Percentiles rank a stretch among this genome's conserved stretches.
Evolutionary conservation across 2,329 filamentous ascomycete species (phyloP).

Genomic region (Thelonectria rubi): DNA sequence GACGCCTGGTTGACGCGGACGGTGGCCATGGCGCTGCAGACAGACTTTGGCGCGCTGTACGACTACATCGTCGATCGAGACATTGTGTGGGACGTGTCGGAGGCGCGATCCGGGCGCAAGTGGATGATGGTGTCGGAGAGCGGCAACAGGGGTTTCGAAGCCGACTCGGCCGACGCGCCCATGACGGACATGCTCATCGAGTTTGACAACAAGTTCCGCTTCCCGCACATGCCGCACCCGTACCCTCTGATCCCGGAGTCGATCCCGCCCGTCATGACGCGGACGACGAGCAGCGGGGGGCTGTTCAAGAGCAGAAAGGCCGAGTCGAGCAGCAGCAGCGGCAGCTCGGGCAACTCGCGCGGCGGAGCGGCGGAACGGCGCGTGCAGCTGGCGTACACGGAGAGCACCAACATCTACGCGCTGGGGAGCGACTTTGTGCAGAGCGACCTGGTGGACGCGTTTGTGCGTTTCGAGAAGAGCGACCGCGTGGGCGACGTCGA

Average conservation of each 20-base stretch:
- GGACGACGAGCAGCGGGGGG: conserved; percentile 4
- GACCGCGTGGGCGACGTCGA: conserved; percentile 62
- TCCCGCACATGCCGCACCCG: conserved; percentile 73
- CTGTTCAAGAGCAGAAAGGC: conserved; percentile 48
- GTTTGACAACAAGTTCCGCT: conserved; percentile 70
- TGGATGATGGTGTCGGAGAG: conserved; percentile 68
- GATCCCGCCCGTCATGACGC: conserved; percentile 45
- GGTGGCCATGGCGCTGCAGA: conserved; percentile 65
- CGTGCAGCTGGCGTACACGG: conserved; percentile 65
- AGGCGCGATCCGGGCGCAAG: conserved; percentile 68
- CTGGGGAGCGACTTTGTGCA: conserved; percentile 59
- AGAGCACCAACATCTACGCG: conserved; percentile 67
- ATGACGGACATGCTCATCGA: conserved; percentile 73
- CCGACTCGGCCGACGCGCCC: conserved; percentile 63
- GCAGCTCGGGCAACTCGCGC: conserved; percentile 33
- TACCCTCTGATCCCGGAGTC: conserved; percentile 71
- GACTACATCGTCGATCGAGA: conserved; percentile 76
- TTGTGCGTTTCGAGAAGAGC: conserved; percentile 64
- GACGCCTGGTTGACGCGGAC: conserved; percentile 70
- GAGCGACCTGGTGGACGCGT: conserved; percentile 65
- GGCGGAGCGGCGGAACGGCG: conserved; percentile 54
- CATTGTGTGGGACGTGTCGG: conserved; percentile 70
- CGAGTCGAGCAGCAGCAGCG: conserved; percentile 20
- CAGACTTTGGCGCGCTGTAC: conserved; percentile 74
- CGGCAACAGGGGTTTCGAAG: conserved; percentile 57